Evolutionary conservation across 345 rosid genomes (phyloP), one percentile per base, ranked within the genome.

Genomic region (Salix dunnii): DNA sequence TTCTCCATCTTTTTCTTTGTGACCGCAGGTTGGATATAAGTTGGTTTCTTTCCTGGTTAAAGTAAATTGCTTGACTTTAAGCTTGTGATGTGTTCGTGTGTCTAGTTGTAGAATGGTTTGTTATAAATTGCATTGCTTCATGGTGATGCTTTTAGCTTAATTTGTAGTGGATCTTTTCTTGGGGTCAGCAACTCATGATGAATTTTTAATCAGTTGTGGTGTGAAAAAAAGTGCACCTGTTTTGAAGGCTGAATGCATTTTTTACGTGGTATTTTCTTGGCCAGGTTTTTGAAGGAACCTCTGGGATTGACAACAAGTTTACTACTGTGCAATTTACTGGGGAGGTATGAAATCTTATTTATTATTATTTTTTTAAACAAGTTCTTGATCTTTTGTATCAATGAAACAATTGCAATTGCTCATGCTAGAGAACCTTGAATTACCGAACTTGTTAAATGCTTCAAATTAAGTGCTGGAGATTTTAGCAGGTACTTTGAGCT

Each of bases 271-370:
- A 27, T 77, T 58, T 76, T 82, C 18, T 63, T 78, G 63, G 14
- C 53, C 78, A 93, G 97, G 98, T 93, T 27, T 93, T 93, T 82
- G 98, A 93, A 88, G 98, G 98, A 80, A 93, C 98, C 72, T 91
- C 98, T 77, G 98, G 98, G 68, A 93, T 93, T 62, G 98, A 93
- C 81, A 93, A 91, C 86, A 93, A 93, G 83, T 93, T 79, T 84
- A 93, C 98, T 0, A 93, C 98, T 8, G 97, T 93, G 61, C 98
- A 93, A 84, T 93, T 93, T 80, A 93, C 98, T 13, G 98, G 98
- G 82, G 97, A 93, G 97, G 98, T 93, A 79, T 72, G 72, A 53
- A 23, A 28, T 18, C 25, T 74, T n/a, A 53, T 63, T 63, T 67
- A 28, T 20, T 67, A n/a, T n/a, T n/a, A n/a, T 73, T 63, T 28